Evolutionary conservation across 768 basidiomycete species (phyloP), one percentile per base, ranked within the genome.

Genomic region (Termitomyces eurrhizus): DNA sequence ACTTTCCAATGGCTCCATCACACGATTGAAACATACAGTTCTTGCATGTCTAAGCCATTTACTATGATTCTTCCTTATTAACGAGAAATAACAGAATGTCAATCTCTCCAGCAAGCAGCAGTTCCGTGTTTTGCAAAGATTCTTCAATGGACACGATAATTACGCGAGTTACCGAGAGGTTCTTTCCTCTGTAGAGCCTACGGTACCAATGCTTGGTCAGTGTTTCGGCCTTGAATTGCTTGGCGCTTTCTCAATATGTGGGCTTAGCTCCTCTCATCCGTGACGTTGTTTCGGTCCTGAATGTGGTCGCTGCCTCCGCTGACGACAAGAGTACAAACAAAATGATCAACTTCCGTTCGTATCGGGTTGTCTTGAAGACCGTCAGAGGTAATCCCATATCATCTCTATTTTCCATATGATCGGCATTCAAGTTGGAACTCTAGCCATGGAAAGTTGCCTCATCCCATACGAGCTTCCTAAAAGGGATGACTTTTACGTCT

Each of bases 391-490:
- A 16, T 26, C 49, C 21, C 6, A 39, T 14, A n/a, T 35, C 16
- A 18, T 12, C 8, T 45, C 37, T 49, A 26, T 39, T 6, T 48
- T 35, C 21, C 37, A 18, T 36, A 26, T 37, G 21, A 41, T 35
- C 16, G 12, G 7, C 2, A 58, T 53, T 18, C 18, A 42, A 36
- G 16, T 13, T 4, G 7, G n/a, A 37, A 37, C 26, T 35, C 45
- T 59, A 83, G 82, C 69, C 3, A 78, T 84, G 74, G 81, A 84
- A 59, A 74, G 72, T 52, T 79, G 77, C 29, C 78, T 81, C 35
- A 67, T 77, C 6, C 76, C 75, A 4, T 83, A 81, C 60, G 71
- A 73, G 6, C 73, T 79, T 56, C 63, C 68, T 5, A 68, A 68
- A 29, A 67, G 73, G 33, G 67, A 73, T 18, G 69, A 69, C 18